Evolutionary conservation across 441 rosid species (phyloP), one percentile per base, ranked within the genome.

Genomic region (Adansonia gregorii): DNA sequence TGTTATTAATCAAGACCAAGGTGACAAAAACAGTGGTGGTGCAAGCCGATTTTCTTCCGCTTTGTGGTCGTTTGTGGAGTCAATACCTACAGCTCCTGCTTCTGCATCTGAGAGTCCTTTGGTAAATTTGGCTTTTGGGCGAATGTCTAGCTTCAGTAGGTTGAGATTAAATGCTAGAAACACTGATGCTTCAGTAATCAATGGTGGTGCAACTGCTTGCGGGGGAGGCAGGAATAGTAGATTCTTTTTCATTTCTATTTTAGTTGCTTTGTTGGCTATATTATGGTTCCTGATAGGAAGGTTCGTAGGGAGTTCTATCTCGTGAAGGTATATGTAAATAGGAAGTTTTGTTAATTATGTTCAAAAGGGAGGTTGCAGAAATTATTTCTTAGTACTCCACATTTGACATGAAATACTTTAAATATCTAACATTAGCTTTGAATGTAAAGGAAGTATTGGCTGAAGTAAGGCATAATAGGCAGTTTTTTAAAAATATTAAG

Each of bases 51-150:
- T 94, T 63, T 89, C 97, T 51, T 90, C 95, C 1, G 82, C 91
- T 7, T 17, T 94, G 78, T 94, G 97, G 97, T 52, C 85, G 20
- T 88, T 91, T 68, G 87, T 93, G 73, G 97, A 93, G 49, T 93
- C 98, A 9, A 90, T 94, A 78, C 98, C 97, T 15, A 83, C 94
- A 39, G 79, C 89, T 31, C 98, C 97, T 8, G 98, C 98, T 24
- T 90, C 92, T 45, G 98, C 98, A 3, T 71, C 95, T 0, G 98
- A 94, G 82, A 87, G 22, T 77, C 92, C 93, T 19, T 74, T 91
- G 72, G 90, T 91, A 12, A 92, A 88, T 73, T 88, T 85, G 11
- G 94, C 97, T 60, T 82, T 93, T 27, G 91, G 84, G 84, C 89
- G 97, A 48, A 89, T 94, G 92, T 89, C 97, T 66, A 94, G 98